phyloP scores from a whole-genome alignment of 768 basidiomycete genomes.

The Russula emetica region DNA sequence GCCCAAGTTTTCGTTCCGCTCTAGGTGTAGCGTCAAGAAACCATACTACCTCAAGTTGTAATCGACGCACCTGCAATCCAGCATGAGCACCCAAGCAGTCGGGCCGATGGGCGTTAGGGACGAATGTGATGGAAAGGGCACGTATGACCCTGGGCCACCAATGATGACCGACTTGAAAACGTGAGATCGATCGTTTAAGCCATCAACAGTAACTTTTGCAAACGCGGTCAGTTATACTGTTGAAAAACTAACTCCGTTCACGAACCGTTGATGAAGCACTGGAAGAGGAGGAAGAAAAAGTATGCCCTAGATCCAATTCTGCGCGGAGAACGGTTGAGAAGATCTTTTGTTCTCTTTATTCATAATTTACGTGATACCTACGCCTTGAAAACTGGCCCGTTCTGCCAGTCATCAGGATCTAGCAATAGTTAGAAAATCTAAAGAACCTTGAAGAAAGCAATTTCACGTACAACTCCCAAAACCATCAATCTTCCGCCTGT shows the following conservation, averaged over 20 bases:
- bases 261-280: conserved; percentile 81
- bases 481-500: conserved; percentile 58
- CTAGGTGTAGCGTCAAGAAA: conserved; percentile 38
- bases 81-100: conserved; percentile 62
- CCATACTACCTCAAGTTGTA: conserved; percentile 9
- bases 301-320: conserved; percentile 84
- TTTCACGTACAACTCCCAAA: conserved; percentile 70
- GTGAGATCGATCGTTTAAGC: conserved; percentile 60
- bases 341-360: no score
- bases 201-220: conserved; percentile 65
- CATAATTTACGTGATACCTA: conserved; percentile 34
- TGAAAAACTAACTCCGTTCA: conserved; percentile 13
- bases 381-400: conserved; percentile 66
- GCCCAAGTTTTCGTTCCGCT: conserved; percentile 77
- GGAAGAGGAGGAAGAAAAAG: conserved; percentile 92
- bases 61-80: conserved; percentile 71
- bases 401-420: conserved; percentile 82
- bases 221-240: conserved; percentile 4
- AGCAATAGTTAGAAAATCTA: conserved; percentile 18
- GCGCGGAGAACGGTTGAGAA: conserved; percentile 4
- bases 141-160: conserved; percentile 70
- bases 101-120: conserved; percentile 78
- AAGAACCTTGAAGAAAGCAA: not conserved
- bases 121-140: conserved; percentile 79
- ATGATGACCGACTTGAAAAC: conserved; percentile 68